Percentiles rank a stretch among this genome's conserved stretches.
Evolutionary conservation across 345 rosid genomes (phyloP).

Genomic region (Linum lewisii): DNA sequence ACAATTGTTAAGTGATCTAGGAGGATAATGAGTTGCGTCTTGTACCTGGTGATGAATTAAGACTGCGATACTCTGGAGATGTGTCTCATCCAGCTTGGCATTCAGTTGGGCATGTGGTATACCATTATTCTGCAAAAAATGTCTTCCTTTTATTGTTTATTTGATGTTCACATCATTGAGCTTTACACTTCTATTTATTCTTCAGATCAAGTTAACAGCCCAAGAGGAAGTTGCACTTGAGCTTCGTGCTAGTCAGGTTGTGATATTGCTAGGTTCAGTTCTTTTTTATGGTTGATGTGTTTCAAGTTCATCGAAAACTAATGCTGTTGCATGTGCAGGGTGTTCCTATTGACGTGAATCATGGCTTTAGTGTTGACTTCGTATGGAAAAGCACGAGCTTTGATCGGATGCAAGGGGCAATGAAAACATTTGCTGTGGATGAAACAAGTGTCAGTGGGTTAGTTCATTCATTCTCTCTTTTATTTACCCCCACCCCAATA

Average conservation of each 20-base stretch:
- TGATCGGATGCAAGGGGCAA: conserved; percentile 98
- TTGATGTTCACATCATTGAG: background rate
- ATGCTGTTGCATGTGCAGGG: conserved; percentile 44
- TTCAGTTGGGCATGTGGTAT: conserved; percentile 99
- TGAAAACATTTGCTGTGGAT: conserved; percentile 99
- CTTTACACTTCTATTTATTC: conserved; percentile 4
- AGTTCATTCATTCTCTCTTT: background rate
- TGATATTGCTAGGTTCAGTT: conserved; percentile 11
- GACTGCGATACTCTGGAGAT: conserved; percentile 93
- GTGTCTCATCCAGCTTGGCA: conserved; percentile 99
- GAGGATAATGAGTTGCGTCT: conserved; percentile 97
- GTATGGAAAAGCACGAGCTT: conserved; percentile 99
- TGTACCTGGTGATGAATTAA: conserved; percentile 96
- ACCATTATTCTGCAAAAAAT: conserved; percentile 9
- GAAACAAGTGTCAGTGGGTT: conserved; percentile 99
- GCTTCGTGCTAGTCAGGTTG: conserved; percentile 97
- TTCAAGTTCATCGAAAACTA: conserved; percentile 4
- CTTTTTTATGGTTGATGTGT: conserved; percentile 2
- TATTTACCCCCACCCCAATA: no score
- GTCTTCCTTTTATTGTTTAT: background rate
- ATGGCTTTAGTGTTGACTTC: conserved; percentile 96
- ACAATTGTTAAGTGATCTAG: conserved; percentile 30
- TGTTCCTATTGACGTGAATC: conserved; percentile 86
- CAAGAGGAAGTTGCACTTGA: conserved; percentile 99
- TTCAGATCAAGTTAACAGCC: conserved; percentile 88